Conservation (phyloP, 805 yeast genomes). For the Saturnispora mendoncae region DNA sequence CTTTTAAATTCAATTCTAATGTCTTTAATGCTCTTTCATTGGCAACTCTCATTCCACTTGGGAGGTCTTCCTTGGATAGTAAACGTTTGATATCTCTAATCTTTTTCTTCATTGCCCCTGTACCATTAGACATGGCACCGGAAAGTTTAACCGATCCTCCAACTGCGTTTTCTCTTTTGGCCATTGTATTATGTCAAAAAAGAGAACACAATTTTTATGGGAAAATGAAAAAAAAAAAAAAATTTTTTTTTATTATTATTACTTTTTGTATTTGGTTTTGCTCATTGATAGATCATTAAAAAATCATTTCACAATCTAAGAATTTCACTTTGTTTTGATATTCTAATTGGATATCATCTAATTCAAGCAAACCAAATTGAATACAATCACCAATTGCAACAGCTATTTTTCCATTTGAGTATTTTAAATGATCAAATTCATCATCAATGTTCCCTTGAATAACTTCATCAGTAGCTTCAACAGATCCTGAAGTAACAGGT, state of each 20-base stretch:
- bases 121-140: constrained; percentile 24
- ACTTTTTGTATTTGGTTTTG: neutral
- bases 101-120: constrained; percentile 64
- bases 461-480: constrained; percentile 20
- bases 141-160: constrained; percentile 26
- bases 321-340: constrained; percentile 32
- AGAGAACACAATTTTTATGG: no score
- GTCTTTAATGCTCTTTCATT: constrained; percentile 41
- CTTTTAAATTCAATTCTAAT: constrained; percentile 37
- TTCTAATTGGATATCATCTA: constrained; percentile 24
- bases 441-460: constrained; percentile 36
- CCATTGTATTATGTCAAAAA: no score
- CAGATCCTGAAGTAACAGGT: constrained; percentile 1
- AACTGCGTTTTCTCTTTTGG: constrained; percentile 8
- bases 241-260: neutral
- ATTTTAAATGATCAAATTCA: constrained; percentile 69
- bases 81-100: constrained; percentile 80
- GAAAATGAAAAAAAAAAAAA: constrained; percentile 2
- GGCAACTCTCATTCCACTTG: constrained; percentile 44
- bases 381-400: constrained; percentile 69
- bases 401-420: constrained; percentile 66
- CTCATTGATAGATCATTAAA: neutral
- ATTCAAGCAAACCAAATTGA: constrained; percentile 44
- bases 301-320: constrained; percentile 30
- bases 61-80: constrained; percentile 45